phyloP scores from a whole-genome alignment of 2,329 filamentous ascomycete genomes.

The Claviceps pazoutovae region DNA sequence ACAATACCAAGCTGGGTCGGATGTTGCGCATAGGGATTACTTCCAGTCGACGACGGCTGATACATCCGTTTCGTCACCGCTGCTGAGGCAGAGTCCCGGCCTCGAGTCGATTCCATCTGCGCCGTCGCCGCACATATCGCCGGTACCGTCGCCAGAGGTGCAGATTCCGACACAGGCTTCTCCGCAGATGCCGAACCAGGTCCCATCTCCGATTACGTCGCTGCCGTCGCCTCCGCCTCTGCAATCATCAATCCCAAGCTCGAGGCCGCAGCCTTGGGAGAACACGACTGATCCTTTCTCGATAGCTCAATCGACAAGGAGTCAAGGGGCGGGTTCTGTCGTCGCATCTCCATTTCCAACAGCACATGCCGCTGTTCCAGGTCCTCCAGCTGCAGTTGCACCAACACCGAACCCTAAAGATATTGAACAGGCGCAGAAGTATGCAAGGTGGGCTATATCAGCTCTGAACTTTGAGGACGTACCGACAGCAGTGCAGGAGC shows the following conservation, averaged over 20 bases:
- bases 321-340: background rate
- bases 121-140: conserved; percentile 9
- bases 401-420: conserved; percentile 31
- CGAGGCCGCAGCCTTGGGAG: conserved; percentile 10
- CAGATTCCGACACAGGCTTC: conserved; percentile 16
- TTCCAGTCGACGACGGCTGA: conserved; percentile 17
- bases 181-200: conserved; percentile 14
- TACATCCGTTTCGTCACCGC: conserved; percentile 21
- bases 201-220: conserved; percentile 12
- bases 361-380: conserved; percentile 2
- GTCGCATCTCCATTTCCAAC: conserved; percentile 5
- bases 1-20: conserved; percentile 10
- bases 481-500: conserved; percentile 72
- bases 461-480: conserved; percentile 95
- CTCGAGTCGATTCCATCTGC: conserved; percentile 10
- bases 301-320: background rate
- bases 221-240: conserved; percentile 5
- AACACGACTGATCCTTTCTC: conserved; percentile 1
- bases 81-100: conserved; percentile 18
- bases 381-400: conserved; percentile 4
- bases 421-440: conserved; percentile 76
- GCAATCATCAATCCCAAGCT: conserved; percentile 4
- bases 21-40: conserved; percentile 16
- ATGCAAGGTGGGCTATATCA: conserved; percentile 93
- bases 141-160: conserved; percentile 5